Evolutionary conservation across 108 stramenopile genomes (phyloP), one percentile per base, ranked within the genome.

Genomic region (Hondaea fermentalgiana): DNA sequence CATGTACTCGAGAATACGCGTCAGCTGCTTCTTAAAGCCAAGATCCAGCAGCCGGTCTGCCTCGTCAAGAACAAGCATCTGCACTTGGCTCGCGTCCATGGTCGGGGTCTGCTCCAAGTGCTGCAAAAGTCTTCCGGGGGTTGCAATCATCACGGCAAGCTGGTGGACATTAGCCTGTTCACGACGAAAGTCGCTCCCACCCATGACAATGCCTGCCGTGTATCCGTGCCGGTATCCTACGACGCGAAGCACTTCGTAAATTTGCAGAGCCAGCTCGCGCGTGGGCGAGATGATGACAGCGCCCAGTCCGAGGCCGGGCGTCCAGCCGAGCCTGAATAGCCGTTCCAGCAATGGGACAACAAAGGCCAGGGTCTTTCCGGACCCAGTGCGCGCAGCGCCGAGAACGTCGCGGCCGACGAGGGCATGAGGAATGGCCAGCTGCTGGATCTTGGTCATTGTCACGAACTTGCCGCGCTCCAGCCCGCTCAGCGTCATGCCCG

Each of bases 261-360:
- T 99, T 90, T 99, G 99, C 42, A 98, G 93, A n/a, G 98, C 98
- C n/a, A 99, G 91, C 91, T 99, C 99, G n/a, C 99, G 93, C 57
- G 99, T 99, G 0, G 99, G 99, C 6, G 96, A 95, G 72, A 99
- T 93, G n/a, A 99, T 91, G 59, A 98, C 91, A 19, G 96, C 98
- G 21, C 96, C 98, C 10, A 97, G 94, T 4, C 99, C 99, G 90
- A 99, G 98, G 44, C 92, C 89, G 17, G 93, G 90, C 5, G 95
- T 88, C 94, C 95, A 97, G 47, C 93, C 89, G 14, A 93, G 91
- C 59, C 96, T 92, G 90, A 92, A 97, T 14, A 98, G 95, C 57
- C 60, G 87, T 92, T 98, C 98, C 57, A 98, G 53, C 6, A 96
- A 51, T 5, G 98, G 98, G 60, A 98, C 94, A 6, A 97, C 60